phyloP scores from a whole-genome alignment of 148 eudicot genomes.

The Fallopia convolvulus region DNA sequence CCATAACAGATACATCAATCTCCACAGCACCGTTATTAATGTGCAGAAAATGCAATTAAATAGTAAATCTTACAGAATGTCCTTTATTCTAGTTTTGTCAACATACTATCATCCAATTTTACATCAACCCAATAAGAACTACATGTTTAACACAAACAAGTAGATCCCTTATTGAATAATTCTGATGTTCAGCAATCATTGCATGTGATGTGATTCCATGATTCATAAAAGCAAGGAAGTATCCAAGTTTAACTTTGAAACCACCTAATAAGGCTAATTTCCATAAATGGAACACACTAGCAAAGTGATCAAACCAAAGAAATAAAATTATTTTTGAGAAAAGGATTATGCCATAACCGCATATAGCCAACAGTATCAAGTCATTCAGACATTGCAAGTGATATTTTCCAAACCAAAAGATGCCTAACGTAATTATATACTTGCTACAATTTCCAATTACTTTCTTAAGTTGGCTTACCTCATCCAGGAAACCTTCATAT shows the following conservation, averaged over 20 bases:
- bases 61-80: neutral
- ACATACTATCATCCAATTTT: neutral
- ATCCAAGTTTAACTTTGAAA: neutral
- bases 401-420: neutral
- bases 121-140: neutral
- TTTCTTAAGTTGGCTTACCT: slow-evolving; percentile 41
- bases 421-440: neutral
- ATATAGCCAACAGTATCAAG: neutral
- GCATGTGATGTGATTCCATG: neutral
- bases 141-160: neutral
- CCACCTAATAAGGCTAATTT: neutral
- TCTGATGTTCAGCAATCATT: neutral
- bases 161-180: neutral
- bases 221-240: neutral
- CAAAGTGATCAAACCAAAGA: neutral
- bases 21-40: slow-evolving; percentile 91
- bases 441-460: neutral
- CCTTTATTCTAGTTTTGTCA: neutral
- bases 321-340: neutral
- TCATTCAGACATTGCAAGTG: neutral
- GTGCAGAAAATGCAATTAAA: slow-evolving; percentile 62
- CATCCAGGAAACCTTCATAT: slow-evolving; percentile 92
- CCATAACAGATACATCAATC: slow-evolving; percentile 91
- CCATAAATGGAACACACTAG: neutral
- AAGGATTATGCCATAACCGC: neutral